Conservation (phyloP, 208 protist species). For the Crithidia mellificae region DNA sequence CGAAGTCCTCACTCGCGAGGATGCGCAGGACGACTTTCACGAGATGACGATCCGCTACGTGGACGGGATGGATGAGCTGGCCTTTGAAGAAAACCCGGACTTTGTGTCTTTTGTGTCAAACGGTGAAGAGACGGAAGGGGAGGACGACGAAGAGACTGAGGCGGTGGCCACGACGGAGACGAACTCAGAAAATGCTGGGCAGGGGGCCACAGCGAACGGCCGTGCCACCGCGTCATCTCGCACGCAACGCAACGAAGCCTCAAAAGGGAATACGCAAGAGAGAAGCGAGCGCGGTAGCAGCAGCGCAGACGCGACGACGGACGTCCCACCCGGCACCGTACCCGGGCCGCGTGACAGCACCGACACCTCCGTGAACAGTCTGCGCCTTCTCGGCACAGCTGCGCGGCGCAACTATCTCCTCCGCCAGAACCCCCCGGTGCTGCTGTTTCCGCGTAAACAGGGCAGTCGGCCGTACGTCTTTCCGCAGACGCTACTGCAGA, state of each 20-base stretch:
- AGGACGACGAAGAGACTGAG: too few species aligned
- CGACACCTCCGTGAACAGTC: slow-evolving; percentile 12
- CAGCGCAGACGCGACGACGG: background rate
- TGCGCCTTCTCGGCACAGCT: slow-evolving; percentile 6
- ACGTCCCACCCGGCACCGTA: background rate
- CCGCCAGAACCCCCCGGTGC: slow-evolving; percentile 35
- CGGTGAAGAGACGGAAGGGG: too few species aligned
- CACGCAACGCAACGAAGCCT: background rate
- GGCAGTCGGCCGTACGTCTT: slow-evolving; percentile 48
- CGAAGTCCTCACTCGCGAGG: background rate
- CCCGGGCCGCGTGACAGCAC: background rate
- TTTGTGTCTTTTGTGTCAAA: background rate
- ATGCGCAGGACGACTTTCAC: slow-evolving; percentile 3
- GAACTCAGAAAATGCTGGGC: background rate
- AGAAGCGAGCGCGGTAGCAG: background rate
- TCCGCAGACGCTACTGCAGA: slow-evolving; percentile 39
- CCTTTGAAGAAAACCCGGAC: background rate
- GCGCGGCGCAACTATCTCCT: slow-evolving; percentile 35
- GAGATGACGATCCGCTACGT: slow-evolving; percentile 8
- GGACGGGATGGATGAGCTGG: slow-evolving; percentile 23
- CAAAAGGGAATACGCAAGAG: background rate
- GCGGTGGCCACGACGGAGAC: too few species aligned
- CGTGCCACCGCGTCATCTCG: background rate
- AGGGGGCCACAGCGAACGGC: background rate
- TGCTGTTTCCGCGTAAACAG: slow-evolving; percentile 49